Base-by-base conservation (phyloP, 2,329 filamentous ascomycete genomes). In the Taxawa tesnikishii region DNA sequence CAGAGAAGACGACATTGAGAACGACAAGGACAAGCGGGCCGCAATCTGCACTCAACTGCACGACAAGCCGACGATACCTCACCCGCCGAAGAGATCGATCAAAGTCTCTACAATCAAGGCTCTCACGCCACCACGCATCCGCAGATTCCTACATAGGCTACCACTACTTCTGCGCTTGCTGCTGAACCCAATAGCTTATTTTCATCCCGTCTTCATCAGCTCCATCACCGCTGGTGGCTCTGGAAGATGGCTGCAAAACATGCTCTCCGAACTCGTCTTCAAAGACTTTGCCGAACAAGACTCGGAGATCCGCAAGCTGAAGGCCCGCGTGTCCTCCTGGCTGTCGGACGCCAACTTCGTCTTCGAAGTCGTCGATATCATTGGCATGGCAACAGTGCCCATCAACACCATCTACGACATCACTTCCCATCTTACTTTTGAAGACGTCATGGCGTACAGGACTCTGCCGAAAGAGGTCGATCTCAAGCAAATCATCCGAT, bases 341-440 rank as follows among this genome's bases (percentile, higher is more conserved):
- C 58, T 69, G 10, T 50, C 61, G 2, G 60, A 67, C 28, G 66
- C 67, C 10, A 70, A 68, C 36, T 69, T 70, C 40, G 61, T 59
- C n/a, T 46, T 69, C 4, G 54, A 67, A 29, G 43, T 70, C 0
- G 54, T 48, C n/a, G 51, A 59, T 11, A 57, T 71, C 15, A 50
- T 52, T 4, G 62, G 59, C 14, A 47, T 59, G 3, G 63, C 59
- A 1, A 58, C 62, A 23, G 65, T 70, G 1, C 66, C 68, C 2
- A 48, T 69, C 30, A 59, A 60, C 37, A 59, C 63, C 1, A 48
- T 46, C 12, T 67, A 62, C 44, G 60, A 68, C 33, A 70, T 70
- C 31, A 47, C 57, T 23, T 56, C 51, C 31, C 53, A 59, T 29
- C 53, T 68, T 10, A 56, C 56, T 10, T 56, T 67, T 39, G 46